Percentiles rank a stretch among this genome's conserved stretches.
Conservation (phyloP, 768 basidiomycete genomes). For the Naganishia onofrii region DNA sequence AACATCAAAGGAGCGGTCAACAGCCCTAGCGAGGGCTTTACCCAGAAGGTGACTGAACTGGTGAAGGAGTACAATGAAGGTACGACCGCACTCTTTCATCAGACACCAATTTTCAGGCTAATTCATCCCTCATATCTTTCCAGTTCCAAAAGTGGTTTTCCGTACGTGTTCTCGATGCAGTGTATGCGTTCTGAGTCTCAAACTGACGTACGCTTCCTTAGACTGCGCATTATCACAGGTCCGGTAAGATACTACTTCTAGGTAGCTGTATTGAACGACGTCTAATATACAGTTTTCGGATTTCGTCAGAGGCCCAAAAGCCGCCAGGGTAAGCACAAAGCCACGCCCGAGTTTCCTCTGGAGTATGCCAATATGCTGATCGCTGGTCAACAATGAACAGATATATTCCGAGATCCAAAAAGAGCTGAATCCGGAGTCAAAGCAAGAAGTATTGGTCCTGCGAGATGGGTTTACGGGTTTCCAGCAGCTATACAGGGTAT, state of each 20-base stretch:
- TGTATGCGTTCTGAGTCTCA: background rate
- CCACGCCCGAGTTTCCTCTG: too few relatives aligned
- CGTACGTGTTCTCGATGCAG: conserved; percentile 36
- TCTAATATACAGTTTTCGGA: conserved; percentile 16
- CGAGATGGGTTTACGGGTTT: conserved; percentile 52
- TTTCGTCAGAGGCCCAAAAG: conserved; percentile 45
- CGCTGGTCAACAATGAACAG: too few relatives aligned
- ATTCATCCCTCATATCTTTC: background rate
- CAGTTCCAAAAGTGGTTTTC: conserved; percentile 41
- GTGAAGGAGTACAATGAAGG: conserved; percentile 44
- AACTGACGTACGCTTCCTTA: conserved; percentile 18
- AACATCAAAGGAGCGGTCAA: conserved; percentile 49
- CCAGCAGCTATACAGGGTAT: conserved; percentile 43
- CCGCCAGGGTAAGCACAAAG: conserved; percentile 43
- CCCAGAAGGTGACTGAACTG: conserved; percentile 43
- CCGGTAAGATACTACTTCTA: conserved; percentile 22
- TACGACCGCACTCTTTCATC: conserved; percentile 17
- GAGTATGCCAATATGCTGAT: too few relatives aligned
- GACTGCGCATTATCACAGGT: conserved; percentile 50
- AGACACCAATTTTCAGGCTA: background rate
- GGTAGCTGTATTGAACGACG: background rate
- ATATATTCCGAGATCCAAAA: conserved; percentile 48
- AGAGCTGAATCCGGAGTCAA: conserved; percentile 30
- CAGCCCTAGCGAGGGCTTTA: conserved; percentile 44
- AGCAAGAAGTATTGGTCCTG: conserved; percentile 46